Evolutionary conservation across 352 stramenopile genomes (phyloP).

Genomic region (Phytophthora hybrid): DNA sequence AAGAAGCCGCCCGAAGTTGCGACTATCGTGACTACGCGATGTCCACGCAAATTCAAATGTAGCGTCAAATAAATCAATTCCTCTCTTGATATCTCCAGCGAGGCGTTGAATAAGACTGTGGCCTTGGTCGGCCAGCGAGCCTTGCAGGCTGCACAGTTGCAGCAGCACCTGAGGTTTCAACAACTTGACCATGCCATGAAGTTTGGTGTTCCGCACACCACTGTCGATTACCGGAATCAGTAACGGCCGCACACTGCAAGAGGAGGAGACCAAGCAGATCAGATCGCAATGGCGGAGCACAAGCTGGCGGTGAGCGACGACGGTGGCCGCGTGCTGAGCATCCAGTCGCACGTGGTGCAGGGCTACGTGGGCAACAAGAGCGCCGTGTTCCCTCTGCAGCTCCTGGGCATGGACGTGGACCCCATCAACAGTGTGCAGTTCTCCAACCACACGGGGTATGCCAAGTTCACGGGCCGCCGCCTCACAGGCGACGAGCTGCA

Average conservation of each 20-base stretch:
- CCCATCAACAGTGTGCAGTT: constrained; percentile 92
- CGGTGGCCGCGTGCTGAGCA: constrained; percentile 80
- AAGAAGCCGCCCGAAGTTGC: too few relatives aligned
- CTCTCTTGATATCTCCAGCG: too few relatives aligned
- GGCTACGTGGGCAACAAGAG: constrained; percentile 91
- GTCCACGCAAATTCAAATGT: too few relatives aligned
- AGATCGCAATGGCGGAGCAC: constrained; percentile 16
- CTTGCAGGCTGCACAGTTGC: too few relatives aligned
- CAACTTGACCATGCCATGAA: background rate
- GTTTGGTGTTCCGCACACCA: constrained; percentile 25
- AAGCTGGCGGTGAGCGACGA: constrained; percentile 40
- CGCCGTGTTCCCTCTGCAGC: constrained; percentile 85
- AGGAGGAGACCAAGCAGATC: constrained; percentile 10
- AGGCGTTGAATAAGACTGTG: background rate
- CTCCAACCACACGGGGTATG: constrained; percentile 89
- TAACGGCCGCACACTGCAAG: constrained; percentile 7
- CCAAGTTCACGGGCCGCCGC: constrained; percentile 74
- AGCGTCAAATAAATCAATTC: too few relatives aligned
- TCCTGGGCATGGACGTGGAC: constrained; percentile 88
- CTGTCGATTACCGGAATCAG: constrained; percentile 31
- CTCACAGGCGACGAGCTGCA: constrained; percentile 80
- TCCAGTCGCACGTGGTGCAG: constrained; percentile 90
- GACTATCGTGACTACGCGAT: too few relatives aligned
- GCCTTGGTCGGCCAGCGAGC: background rate
- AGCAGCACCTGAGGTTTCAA: too few relatives aligned